phyloP scores from a whole-genome alignment of 2,329 filamentous ascomycete species.

The Aspergillus amoenus region DNA sequence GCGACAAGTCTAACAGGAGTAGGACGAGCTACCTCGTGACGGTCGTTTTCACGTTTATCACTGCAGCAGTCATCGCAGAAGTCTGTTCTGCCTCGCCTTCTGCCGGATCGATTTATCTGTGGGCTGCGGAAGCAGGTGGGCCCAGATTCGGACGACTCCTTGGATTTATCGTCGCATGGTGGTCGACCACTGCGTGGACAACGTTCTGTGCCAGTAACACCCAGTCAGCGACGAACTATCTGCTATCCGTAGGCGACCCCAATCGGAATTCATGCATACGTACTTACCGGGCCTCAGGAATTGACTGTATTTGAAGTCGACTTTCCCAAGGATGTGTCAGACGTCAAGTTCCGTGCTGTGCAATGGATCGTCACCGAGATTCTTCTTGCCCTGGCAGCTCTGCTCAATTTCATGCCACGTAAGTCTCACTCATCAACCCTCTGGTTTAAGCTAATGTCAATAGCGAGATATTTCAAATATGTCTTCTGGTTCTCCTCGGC shows the following conservation, averaged over 20 bases:
- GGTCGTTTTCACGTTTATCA: slow-evolving; percentile 61
- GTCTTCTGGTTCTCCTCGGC: slow-evolving; percentile 26
- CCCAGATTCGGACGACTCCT: slow-evolving; percentile 56
- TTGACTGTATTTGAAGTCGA: slow-evolving; percentile 57
- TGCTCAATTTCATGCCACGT: slow-evolving; percentile 54
- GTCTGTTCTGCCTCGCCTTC: slow-evolving; percentile 60
- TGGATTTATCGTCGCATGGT: slow-evolving; percentile 64
- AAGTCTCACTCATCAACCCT: slow-evolving; percentile 17
- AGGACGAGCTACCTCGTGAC: slow-evolving; percentile 62
- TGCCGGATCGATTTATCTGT: slow-evolving; percentile 61
- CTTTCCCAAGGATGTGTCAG: slow-evolving; percentile 54
- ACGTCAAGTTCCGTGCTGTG: slow-evolving; percentile 59
- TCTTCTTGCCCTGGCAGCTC: slow-evolving; percentile 50
- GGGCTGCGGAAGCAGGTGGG: slow-evolving; percentile 61
- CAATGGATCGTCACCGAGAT: slow-evolving; percentile 61
- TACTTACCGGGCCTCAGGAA: slow-evolving; percentile 40
- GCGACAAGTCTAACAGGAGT: background rate
- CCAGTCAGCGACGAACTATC: slow-evolving; percentile 53
- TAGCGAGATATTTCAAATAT: slow-evolving; percentile 48
- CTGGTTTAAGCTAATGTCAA: background rate
- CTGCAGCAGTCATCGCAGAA: slow-evolving; percentile 60
- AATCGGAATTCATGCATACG: background rate
- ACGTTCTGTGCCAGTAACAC: slow-evolving; percentile 58
- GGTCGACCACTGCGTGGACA: slow-evolving; percentile 63
- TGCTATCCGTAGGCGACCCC: slow-evolving; percentile 46